Evolutionary conservation across 768 basidiomycete genomes (phyloP).

Genomic region (Russula compacta): DNA sequence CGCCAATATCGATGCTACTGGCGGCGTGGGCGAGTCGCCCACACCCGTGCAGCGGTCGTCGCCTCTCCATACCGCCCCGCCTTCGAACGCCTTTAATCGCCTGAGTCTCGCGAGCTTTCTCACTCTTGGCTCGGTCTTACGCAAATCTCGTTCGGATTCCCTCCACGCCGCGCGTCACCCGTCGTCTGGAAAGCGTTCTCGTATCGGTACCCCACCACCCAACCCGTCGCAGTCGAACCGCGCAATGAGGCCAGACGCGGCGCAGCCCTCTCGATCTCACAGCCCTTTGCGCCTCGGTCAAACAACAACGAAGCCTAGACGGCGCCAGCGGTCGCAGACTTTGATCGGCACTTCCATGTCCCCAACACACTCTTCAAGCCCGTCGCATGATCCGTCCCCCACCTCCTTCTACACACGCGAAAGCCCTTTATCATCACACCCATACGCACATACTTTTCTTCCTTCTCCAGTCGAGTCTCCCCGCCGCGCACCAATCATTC

Average conservation of each 20-base stretch:
- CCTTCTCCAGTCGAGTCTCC: constrained; percentile 16
- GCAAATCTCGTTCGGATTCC: constrained; percentile 8
- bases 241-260: constrained; percentile 8
- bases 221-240: constrained; percentile 21
- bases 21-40: constrained; percentile 63
- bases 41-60: constrained; percentile 26
- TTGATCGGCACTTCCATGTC: constrained; percentile 15
- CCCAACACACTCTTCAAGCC: not conserved
- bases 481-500: constrained; percentile 13
- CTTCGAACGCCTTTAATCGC: constrained; percentile 28
- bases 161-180: not conserved
- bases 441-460: constrained; percentile 41
- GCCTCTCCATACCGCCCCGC: constrained; percentile 21
- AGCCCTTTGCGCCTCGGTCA: constrained; percentile 19
- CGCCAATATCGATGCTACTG: constrained; percentile 38
- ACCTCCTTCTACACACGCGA: constrained; percentile 18
- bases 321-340: constrained; percentile 18
- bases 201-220: not conserved
- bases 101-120: constrained; percentile 48
- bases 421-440: constrained; percentile 30
- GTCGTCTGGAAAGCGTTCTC: constrained; percentile 1
- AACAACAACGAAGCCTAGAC: constrained; percentile 22
- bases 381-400: constrained; percentile 19
- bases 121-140: constrained; percentile 30
- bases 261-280: not conserved